These are phyloP conservation scores for Musa itinerans DNA, from an alignment of 176 grass and related monocot species.

Conservation along the genomic window DNA sequence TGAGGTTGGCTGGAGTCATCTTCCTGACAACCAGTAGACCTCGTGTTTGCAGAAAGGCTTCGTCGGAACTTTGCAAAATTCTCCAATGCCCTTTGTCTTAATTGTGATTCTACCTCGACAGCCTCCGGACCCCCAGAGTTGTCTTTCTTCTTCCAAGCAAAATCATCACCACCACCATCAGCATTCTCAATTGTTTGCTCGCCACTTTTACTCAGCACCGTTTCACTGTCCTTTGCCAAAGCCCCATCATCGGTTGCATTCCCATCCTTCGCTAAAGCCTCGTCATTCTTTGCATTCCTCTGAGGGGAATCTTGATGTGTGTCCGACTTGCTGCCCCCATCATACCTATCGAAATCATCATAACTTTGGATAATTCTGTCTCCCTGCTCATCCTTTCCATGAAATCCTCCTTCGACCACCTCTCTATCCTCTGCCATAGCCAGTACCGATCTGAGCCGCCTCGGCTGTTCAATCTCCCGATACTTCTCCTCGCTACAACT, in stretches of 20 bases:
- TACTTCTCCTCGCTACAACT: constrained; percentile 16
- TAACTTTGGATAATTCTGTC: constrained; percentile 37
- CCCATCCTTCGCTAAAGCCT: not conserved
- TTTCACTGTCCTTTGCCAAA: not conserved
- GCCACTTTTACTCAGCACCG: constrained; percentile 2
- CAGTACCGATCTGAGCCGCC: not conserved
- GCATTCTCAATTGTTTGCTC: constrained; percentile 18
- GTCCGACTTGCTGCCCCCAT: constrained; percentile 7
- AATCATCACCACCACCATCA: constrained; percentile 8
- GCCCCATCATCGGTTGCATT: not conserved
- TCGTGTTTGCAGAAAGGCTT: constrained; percentile 6
- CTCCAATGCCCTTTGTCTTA: constrained; percentile 79
- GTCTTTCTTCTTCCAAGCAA: constrained; percentile 13
- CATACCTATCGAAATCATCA: constrained; percentile 19
- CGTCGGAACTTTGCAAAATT: constrained; percentile 76
- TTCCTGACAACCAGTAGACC: not conserved
- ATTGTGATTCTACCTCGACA: constrained; percentile 52
- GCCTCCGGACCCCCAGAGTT: constrained; percentile 12
- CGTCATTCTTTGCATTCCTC: constrained; percentile 6
- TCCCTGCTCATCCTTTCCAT: constrained; percentile 15
- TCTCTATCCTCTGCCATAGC: not conserved
- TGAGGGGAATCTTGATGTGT: constrained; percentile 10
- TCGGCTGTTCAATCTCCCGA: constrained; percentile 15
- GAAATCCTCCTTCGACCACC: not conserved
- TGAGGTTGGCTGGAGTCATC: not conserved